Evolutionary conservation across 768 basidiomycete species (phyloP), one percentile per base, ranked within the genome.

Genomic region (Lactarius hatsudake): DNA sequence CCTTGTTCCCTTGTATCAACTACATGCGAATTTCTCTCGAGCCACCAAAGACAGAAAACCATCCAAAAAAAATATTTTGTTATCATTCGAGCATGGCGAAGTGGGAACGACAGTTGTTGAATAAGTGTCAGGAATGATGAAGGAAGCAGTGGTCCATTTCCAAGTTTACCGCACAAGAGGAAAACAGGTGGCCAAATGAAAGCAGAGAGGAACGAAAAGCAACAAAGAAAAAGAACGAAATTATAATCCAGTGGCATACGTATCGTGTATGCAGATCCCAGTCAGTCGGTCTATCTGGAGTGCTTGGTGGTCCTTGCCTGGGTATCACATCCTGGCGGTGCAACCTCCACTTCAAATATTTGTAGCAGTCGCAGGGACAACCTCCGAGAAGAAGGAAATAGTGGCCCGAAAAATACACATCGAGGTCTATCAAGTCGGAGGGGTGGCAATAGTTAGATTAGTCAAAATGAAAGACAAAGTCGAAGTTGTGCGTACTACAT

Each of bases 361-460:
- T n/a, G 23, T 55, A 5, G 13, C 10, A 54, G 51, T 62, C 20
- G 43, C 20, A 20, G 64, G 62, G 42, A 70, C 73, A 0, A 81
- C 80, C 65, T 78, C 81, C 6, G 32, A 23, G 5, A n/a, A 18
- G 30, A 18, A 26, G n/a, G 28, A 17, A 38, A 30, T 30, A 30
- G 28, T 30, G 28, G 28, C 28, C 28, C 3, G 28, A 30, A 30
- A 15, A 30, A 15, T 71, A 55, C 68, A 81, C 81, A 61, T 81
- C 80, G 60, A 81, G 77, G 55, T 77, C 81, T 82, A 63, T 1
- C 26, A 51, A 3, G 17, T 42, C 13, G 23, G 28, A 20, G 17
- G 26, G 26, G 10, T 13, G 20, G 36, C 3, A 55, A 26, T 10
- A 8, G 18, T 10, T 17, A 9, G 30, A 15, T 20, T 38, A 9